A percentile compares a stretch with the other conserved stretches of the same genome.
These are phyloP conservation scores for Diaporthe humulicola DNA, from an alignment of 2,329 filamentous ascomycete species.

Conservation along the genomic window DNA sequence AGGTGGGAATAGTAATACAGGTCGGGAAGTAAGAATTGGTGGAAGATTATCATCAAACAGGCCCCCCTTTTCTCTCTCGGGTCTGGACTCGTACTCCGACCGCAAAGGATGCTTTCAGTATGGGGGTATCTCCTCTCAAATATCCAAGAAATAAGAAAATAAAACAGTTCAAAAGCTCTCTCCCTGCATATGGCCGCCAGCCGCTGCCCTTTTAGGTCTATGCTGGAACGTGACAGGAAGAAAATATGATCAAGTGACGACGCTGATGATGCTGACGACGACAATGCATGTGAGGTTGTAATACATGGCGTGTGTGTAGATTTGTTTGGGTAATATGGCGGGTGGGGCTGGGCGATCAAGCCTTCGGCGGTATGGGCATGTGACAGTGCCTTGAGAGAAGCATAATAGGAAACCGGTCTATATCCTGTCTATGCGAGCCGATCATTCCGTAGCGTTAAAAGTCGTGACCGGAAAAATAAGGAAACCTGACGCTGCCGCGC, in stretches of 20 bases:
- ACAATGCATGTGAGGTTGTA: conserved; percentile 19
- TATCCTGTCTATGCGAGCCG: conserved; percentile 22
- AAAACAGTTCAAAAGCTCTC: neutral
- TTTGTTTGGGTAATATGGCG: neutral
- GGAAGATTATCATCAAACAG: conserved; percentile 26
- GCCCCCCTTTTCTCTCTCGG: conserved; percentile 6
- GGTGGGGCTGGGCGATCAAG: neutral
- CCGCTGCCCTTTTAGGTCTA: conserved; percentile 18
- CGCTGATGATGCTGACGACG: conserved; percentile 29
- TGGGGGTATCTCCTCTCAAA: conserved; percentile 39
- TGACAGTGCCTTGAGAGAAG: conserved; percentile 18
- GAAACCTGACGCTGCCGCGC: neutral
- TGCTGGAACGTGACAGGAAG: conserved; percentile 4
- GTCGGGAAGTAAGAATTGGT: conserved; percentile 3
- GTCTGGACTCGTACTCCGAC: conserved; percentile 33
- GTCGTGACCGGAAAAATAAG: conserved; percentile 11
- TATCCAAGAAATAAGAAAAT: conserved; percentile 11
- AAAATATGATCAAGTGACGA: conserved; percentile 15
- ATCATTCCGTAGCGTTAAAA: conserved; percentile 21
- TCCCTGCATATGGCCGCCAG: conserved; percentile 24
- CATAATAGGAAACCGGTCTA: neutral
- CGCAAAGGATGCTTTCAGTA: conserved; percentile 34
- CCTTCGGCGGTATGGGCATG: neutral
- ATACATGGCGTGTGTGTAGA: neutral
- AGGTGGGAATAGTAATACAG: conserved; percentile 26